These are phyloP conservation scores for Fusarium bactridioides DNA, from an alignment of 2,329 filamentous ascomycete genomes.

Conservation along the genomic window DNA sequence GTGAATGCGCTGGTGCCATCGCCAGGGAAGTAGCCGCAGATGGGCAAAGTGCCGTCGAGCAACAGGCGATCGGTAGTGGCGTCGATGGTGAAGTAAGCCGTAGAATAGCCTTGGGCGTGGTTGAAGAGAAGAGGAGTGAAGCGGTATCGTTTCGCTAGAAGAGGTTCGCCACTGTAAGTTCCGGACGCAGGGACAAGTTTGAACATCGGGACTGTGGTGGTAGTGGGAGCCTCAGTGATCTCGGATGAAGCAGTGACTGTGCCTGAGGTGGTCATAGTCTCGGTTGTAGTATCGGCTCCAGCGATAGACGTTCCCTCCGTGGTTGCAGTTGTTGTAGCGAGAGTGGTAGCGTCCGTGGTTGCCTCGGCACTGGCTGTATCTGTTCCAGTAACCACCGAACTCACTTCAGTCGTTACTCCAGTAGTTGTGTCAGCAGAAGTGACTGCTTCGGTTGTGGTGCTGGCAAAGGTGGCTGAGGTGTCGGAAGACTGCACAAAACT, in stretches of 20 bases:
- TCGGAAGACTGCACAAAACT: neutral
- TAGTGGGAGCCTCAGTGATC: neutral
- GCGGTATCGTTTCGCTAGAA: neutral
- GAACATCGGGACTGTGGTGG: neutral
- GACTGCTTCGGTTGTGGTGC: neutral
- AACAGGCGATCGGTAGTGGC: neutral
- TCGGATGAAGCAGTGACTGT: neutral
- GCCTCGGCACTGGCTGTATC: neutral
- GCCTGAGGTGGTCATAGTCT: neutral
- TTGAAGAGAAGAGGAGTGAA: neutral
- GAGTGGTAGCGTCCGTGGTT: neutral
- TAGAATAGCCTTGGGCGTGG: neutral
- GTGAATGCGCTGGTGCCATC: neutral
- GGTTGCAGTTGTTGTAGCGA: neutral
- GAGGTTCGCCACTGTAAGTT: neutral
- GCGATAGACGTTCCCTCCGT: neutral
- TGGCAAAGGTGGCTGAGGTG: neutral
- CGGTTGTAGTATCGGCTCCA: neutral
- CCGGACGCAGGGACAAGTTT: neutral
- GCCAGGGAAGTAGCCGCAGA: neutral
- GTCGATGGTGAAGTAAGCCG: neutral
- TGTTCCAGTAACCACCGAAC: neutral
- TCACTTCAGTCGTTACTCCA: neutral
- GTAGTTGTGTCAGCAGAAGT: neutral
- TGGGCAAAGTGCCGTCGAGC: neutral